Conservation (phyloP, 2,329 filamentous ascomycete species). For the Exophiala sp. region DNA sequence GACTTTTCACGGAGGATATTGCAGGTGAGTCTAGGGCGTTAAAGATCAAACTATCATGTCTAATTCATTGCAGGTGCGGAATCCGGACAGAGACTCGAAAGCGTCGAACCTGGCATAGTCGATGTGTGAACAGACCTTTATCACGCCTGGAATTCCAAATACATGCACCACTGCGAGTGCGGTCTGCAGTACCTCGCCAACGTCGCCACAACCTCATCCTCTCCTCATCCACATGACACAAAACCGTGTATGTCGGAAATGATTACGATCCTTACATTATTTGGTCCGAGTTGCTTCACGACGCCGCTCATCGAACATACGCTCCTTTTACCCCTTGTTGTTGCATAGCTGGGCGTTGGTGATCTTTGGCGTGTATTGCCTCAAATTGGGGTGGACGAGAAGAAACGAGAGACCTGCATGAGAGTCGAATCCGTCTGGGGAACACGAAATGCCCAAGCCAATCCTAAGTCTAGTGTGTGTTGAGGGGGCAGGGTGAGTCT, state of each 20-base stretch:
- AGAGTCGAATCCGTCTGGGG: no score
- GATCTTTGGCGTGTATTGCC: background rate
- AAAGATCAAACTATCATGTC: background rate
- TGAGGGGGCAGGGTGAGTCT: no score
- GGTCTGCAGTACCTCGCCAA: background rate
- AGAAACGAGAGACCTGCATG: no score
- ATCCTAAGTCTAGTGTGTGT: no score
- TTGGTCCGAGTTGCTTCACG: background rate
- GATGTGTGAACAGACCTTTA: background rate
- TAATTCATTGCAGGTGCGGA: conserved; percentile 20
- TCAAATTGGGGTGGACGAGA: background rate
- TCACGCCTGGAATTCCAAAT: background rate
- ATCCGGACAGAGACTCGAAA: conserved; percentile 25
- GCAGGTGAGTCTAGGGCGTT: conserved; percentile 61
- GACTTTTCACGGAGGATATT: conserved; percentile 95
- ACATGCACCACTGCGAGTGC: background rate
- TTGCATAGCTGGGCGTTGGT: conserved; percentile 3
- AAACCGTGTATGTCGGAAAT: conserved; percentile 14
- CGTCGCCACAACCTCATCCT: background rate
- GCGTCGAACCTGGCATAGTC: conserved; percentile 18
- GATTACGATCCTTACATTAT: conserved; percentile 17
- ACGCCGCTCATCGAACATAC: conserved; percentile 1
- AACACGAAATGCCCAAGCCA: no score
- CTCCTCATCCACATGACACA: background rate
- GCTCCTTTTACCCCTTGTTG: background rate